Percentiles rank a stretch among this genome's conserved stretches.
These are phyloP conservation scores for Cardamine resedifolia DNA, from an alignment of 345 rosid species.

Conservation along the genomic window DNA sequence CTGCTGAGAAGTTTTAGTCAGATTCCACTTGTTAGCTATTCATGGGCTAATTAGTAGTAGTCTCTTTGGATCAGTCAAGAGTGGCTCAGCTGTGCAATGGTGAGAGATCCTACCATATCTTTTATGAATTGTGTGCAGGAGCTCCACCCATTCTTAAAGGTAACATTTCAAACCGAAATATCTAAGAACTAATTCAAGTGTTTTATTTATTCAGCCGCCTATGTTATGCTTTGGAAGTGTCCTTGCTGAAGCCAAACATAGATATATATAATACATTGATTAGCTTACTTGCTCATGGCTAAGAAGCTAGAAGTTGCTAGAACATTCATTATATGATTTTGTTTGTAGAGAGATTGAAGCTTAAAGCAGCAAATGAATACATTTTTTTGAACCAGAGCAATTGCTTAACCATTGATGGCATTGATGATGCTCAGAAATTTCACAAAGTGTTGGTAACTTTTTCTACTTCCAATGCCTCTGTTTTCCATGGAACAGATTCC, in stretches of 20 bases:
- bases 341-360: slow-evolving; percentile 69
- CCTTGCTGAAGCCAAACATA: neutral
- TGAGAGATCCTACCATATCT: slow-evolving; percentile 86
- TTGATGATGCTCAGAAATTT: slow-evolving; percentile 68
- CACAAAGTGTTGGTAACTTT: slow-evolving; percentile 61
- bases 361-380: slow-evolving; percentile 72
- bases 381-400: slow-evolving; percentile 81
- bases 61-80: slow-evolving; percentile 67
- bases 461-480: neutral
- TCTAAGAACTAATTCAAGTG: neutral
- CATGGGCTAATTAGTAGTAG: slow-evolving; percentile 32
- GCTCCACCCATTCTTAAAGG: slow-evolving; percentile 84
- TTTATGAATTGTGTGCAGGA: slow-evolving; percentile 89
- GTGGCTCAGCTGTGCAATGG: slow-evolving; percentile 77
- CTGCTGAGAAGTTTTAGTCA: slow-evolving; percentile 20
- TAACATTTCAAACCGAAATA: slow-evolving; percentile 30
- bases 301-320: neutral
- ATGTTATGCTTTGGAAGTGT: neutral
- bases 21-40: slow-evolving; percentile 14
- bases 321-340: slow-evolving; percentile 1
- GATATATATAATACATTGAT: neutral
- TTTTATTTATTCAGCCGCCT: neutral
- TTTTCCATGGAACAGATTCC: neutral
- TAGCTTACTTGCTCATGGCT: neutral
- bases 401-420: slow-evolving; percentile 67